Base-by-base conservation (phyloP, 441 rosid species). In the Kokia cookei region DNA sequence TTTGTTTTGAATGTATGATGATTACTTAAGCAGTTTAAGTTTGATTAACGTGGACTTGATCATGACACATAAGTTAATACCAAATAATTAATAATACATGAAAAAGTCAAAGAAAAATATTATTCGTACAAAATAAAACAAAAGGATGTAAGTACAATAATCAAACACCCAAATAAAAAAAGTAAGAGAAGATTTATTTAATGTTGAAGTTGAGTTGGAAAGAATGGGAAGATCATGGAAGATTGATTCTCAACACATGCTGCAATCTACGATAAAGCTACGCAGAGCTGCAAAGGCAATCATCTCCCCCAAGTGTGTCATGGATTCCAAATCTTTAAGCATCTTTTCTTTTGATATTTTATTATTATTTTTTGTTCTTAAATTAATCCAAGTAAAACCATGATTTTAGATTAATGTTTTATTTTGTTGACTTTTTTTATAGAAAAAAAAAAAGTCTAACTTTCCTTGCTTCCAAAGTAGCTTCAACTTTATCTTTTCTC, bases 211-310 rank as follows among this genome's bases (percentile, higher is more conserved):
- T 78, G 90, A 83, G 86, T 82, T 85, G 87, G 83, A 86, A 88
- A 86, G 92, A 85, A 65, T 50, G 80, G 77, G 83, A 81, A 73
- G 73, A 85, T 65, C 79, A 69, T 79, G 83, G 81, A 47, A 75
- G 63, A 71, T 80, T 65, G 86, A 83, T 79, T 79, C 82, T 71
- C 75, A 43, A 71, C 89, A 85, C 94, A 86, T 90, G 91, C 86
- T 72, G 80, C 81, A 78, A 27, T 81, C 84, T 69, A 69, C 73
- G 37, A 76, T 77, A 89, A 80, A 58, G 82, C 79, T 68, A 43
- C 19, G 54, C 54, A 65, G 17, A 71, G 71, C 12, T 67, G 54
- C 69, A 45, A 65, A 7, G 72, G 72, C 60, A 51, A 35, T 90
- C 86, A 84, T 90, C 82, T 76, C 77, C 75, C 90, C 87, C 86